Evolutionary conservation across 176 grass and related monocot species (phyloP).

Genomic region (Panicum miliaceum): DNA sequence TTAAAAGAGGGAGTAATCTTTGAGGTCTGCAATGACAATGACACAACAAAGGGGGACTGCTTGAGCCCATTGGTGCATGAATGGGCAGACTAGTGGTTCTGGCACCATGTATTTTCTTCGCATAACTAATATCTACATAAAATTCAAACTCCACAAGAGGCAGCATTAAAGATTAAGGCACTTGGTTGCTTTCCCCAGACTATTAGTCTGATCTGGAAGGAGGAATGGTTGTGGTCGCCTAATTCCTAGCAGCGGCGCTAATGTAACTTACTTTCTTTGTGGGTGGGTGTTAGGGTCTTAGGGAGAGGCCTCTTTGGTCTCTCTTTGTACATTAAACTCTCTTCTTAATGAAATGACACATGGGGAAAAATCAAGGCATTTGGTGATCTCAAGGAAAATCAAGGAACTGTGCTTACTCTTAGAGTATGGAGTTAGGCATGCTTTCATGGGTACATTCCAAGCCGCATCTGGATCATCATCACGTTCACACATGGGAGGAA

Average conservation of each 20-base stretch:
- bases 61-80: background rate
- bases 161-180: background rate
- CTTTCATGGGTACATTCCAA: conserved; percentile 83
- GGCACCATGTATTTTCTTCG: conserved; percentile 1
- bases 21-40: conserved; percentile 6
- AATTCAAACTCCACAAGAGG: conserved; percentile 13
- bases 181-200: background rate
- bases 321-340: too few species aligned
- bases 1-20: background rate
- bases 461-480: conserved; percentile 70
- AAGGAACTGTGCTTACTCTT: conserved; percentile 55
- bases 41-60: background rate
- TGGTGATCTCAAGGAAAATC: conserved; percentile 29
- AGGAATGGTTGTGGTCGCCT: too few species aligned
- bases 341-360: too few species aligned
- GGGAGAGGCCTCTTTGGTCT: too few species aligned
- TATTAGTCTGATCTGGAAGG: too few species aligned
- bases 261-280: too few species aligned
- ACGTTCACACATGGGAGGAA: conserved; percentile 55
- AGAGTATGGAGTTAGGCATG: conserved; percentile 73
- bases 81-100: background rate
- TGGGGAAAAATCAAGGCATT: background rate
- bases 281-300: too few species aligned
- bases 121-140: background rate
- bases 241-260: too few species aligned